These are phyloP conservation scores for Myxozyma monticola DNA, from an alignment of 805 yeast species.

Conservation along the genomic window DNA sequence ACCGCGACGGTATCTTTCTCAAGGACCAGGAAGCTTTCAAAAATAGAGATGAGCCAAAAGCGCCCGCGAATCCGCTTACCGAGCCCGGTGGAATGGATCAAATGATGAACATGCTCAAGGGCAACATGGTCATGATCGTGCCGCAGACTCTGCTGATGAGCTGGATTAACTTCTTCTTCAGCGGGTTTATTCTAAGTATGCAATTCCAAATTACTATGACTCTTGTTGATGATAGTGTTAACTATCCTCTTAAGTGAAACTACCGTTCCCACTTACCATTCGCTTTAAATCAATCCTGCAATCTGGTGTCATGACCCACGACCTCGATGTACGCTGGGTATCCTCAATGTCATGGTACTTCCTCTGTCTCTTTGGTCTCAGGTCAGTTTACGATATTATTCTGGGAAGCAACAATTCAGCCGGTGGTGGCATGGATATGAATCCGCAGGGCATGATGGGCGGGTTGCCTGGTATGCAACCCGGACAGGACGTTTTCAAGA, in stretches of 20 bases:
- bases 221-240: conserved; percentile 30
- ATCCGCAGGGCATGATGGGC: conserved; percentile 29
- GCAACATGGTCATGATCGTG: conserved; percentile 75
- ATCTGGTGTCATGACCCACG: conserved; percentile 77
- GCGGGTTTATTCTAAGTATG: conserved; percentile 57
- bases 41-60: conserved; percentile 25
- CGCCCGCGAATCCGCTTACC: conserved; percentile 56
- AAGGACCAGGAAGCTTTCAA: conserved; percentile 48
- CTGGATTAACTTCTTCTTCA: conserved; percentile 92
- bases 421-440: conserved; percentile 48
- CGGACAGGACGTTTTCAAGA: conserved; percentile 51
- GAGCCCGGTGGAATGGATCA: conserved; percentile 74
- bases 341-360: conserved; percentile 95
- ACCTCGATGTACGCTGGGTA: conserved; percentile 88
- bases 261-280: conserved; percentile 89
- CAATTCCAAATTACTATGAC: background rate
- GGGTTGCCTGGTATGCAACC: conserved; percentile 63
- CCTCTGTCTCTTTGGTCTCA: conserved; percentile 79
- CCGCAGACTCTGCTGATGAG: conserved; percentile 95
- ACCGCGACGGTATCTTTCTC: conserved; percentile 56
- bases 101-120: conserved; percentile 73
- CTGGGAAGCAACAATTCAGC: conserved; percentile 50
- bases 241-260: conserved; percentile 58
- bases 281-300: conserved; percentile 93
- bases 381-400: conserved; percentile 71